phyloP scores from a whole-genome alignment of 441 rosid species.

The Pelargonium exstipulatum region DNA sequence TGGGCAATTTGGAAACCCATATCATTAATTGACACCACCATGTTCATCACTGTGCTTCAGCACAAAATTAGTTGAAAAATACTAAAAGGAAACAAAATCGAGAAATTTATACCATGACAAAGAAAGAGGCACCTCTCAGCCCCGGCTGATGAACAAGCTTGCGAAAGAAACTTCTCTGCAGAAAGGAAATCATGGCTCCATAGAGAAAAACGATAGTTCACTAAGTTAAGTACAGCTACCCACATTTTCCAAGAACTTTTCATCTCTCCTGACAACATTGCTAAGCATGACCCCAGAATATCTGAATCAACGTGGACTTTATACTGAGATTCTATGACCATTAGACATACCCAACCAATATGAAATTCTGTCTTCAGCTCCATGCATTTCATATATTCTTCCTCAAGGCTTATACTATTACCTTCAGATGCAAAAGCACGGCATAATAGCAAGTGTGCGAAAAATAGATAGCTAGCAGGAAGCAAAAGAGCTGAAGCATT shows the following conservation, averaged over 20 bases:
- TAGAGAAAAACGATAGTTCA: conserved; percentile 48
- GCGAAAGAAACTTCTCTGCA: conserved; percentile 58
- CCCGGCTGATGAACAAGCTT: conserved; percentile 53
- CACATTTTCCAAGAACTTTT: conserved; percentile 53
- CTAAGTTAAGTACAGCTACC: conserved; percentile 52
- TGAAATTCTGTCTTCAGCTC: conserved; percentile 66
- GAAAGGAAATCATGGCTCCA: conserved; percentile 46
- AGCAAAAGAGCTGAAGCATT: conserved; percentile 55
- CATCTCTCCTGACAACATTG: conserved; percentile 40
- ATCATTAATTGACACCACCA: background rate
- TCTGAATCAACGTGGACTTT: conserved; percentile 41
- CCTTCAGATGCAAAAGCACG: conserved; percentile 71
- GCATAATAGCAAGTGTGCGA: conserved; percentile 65
- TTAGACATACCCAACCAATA: conserved; percentile 76
- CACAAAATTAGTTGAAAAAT: background rate
- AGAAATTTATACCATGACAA: conserved; percentile 56
- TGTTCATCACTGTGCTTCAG: background rate
- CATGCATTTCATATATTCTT: conserved; percentile 62
- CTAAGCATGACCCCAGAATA: conserved; percentile 43
- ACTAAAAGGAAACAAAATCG: conserved; percentile 2
- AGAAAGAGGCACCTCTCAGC: conserved; percentile 67
- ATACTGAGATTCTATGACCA: conserved; percentile 62
- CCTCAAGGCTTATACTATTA: conserved; percentile 35
- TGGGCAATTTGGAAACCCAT: background rate
- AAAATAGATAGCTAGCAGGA: conserved; percentile 57